Conservation (phyloP, 2,329 filamentous ascomycete species). For the Amphichorda felina region DNA sequence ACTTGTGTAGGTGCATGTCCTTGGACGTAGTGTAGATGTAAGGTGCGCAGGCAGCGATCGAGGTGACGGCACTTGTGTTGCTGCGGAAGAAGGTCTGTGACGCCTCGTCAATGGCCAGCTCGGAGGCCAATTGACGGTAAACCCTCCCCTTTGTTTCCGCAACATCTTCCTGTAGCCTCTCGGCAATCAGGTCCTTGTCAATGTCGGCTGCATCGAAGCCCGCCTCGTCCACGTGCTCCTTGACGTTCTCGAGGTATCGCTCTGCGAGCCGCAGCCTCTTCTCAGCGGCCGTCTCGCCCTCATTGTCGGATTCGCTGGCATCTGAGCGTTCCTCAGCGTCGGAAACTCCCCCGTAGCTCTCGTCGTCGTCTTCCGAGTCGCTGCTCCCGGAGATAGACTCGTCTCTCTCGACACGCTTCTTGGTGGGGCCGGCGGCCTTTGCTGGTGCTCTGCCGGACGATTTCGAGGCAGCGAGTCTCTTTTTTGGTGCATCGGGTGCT, state of each 20-base stretch:
- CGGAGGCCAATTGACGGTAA: constrained; percentile 66
- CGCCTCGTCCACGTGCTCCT: constrained; percentile 64
- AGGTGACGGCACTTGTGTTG: constrained; percentile 68
- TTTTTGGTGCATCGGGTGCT: constrained; percentile 44
- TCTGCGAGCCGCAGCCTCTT: constrained; percentile 79
- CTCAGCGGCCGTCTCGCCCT: constrained; percentile 81
- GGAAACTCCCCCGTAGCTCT: constrained; percentile 23
- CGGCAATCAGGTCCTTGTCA: constrained; percentile 83
- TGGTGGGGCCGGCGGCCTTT: constrained; percentile 17
- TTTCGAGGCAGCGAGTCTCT: constrained; percentile 40
- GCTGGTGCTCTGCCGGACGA: constrained; percentile 21
- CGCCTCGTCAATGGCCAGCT: constrained; percentile 58
- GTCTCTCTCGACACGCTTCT: constrained; percentile 39
- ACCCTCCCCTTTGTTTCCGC: constrained; percentile 84
- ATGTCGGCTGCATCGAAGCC: constrained; percentile 94
- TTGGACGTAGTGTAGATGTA: constrained; percentile 84
- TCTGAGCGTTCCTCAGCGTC: constrained; percentile 31
- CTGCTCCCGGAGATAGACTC: constrained; percentile 86
- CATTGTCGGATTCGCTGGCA: constrained; percentile 39
- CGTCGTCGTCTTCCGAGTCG: constrained; percentile 48
- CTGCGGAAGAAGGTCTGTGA: constrained; percentile 64
- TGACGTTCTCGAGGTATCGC: constrained; percentile 83
- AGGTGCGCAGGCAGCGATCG: constrained; percentile 65
- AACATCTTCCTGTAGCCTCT: constrained; percentile 82
- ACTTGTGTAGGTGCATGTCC: constrained; percentile 77